phyloP scores from a whole-genome alignment of 352 stramenopile species.

The Phytophthora brassicae region DNA sequence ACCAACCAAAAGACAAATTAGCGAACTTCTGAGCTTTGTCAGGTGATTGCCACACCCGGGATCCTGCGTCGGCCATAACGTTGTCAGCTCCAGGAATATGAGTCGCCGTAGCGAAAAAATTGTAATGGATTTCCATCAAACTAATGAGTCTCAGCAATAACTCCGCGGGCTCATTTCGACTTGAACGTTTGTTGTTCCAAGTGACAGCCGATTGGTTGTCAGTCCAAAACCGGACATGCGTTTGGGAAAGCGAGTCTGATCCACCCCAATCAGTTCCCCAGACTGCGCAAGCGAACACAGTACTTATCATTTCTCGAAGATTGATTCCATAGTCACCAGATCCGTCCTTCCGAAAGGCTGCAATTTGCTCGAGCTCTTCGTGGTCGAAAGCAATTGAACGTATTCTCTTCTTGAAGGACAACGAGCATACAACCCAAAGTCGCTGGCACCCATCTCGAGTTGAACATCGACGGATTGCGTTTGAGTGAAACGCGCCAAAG shows the following conservation, averaged over 20 bases:
- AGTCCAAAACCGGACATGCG: constrained; percentile 19
- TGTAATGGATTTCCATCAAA: background rate
- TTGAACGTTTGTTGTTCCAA: constrained; percentile 18
- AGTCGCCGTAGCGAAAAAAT: constrained; percentile 3
- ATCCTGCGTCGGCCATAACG: constrained; percentile 4
- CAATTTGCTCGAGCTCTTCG: background rate
- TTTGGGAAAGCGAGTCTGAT: background rate
- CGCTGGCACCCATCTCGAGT: constrained; percentile 22
- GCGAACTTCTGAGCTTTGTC: background rate
- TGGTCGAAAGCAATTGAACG: constrained; percentile 8
- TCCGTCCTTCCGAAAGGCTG: background rate
- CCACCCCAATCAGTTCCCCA: constrained; percentile 1
- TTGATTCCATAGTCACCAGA: constrained; percentile 17
- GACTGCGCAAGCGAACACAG: constrained; percentile 5
- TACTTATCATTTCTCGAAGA: constrained; percentile 18
- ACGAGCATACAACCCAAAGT: constrained; percentile 18
- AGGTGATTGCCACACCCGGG: constrained; percentile 2
- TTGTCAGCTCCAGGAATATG: constrained; percentile 12
- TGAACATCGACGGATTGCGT: background rate
- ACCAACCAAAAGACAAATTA: constrained; percentile 7
- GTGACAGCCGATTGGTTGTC: constrained; percentile 19
- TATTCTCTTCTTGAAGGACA: constrained; percentile 6
- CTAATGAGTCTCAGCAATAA: background rate
- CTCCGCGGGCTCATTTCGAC: background rate
- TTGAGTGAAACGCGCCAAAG: background rate